Evolutionary conservation across 2,329 filamentous ascomycete species (phyloP).

Genomic region (Graphiopsis chlorocephala): DNA sequence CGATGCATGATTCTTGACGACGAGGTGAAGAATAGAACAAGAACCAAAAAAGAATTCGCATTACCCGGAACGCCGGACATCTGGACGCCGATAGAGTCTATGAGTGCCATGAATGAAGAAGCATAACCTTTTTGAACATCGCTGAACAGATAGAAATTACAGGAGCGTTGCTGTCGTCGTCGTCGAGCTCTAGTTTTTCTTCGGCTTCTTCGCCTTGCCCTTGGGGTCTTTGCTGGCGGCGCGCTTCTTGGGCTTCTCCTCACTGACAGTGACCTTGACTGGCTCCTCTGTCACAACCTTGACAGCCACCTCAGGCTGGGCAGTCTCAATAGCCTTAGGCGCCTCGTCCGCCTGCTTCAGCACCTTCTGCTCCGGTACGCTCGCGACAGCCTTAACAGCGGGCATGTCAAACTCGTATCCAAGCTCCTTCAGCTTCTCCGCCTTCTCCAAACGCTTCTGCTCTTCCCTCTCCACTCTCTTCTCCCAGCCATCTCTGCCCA

Average conservation of each 20-base stretch:
- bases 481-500: slow-evolving; percentile 73
- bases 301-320: slow-evolving; percentile 1
- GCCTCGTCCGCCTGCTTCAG: slow-evolving; percentile 36
- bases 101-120: slow-evolving; percentile 13
- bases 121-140: not conserved
- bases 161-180: slow-evolving; percentile 1
- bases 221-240: slow-evolving; percentile 35
- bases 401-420: slow-evolving; percentile 83
- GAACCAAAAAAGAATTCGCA: not conserved
- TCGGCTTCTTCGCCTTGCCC: slow-evolving; percentile 28
- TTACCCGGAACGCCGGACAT: slow-evolving; percentile 6
- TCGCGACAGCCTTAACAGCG: slow-evolving; percentile 61
- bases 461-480: slow-evolving; percentile 72
- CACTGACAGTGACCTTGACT: slow-evolving; percentile 24
- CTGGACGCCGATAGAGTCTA: slow-evolving; percentile 1
- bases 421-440: slow-evolving; percentile 71
- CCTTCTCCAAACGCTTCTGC: slow-evolving; percentile 65
- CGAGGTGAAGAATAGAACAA: not conserved
- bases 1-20: not conserved
- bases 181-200: slow-evolving; percentile 8
- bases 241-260: slow-evolving; percentile 36
- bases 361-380: slow-evolving; percentile 49
- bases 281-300: slow-evolving; percentile 20
- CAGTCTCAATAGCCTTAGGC: slow-evolving; percentile 33
- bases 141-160: slow-evolving; percentile 12